Evolutionary conservation across 169 alveolate species (phyloP).

Genomic region (Cryptosporidium meleagridis): DNA sequence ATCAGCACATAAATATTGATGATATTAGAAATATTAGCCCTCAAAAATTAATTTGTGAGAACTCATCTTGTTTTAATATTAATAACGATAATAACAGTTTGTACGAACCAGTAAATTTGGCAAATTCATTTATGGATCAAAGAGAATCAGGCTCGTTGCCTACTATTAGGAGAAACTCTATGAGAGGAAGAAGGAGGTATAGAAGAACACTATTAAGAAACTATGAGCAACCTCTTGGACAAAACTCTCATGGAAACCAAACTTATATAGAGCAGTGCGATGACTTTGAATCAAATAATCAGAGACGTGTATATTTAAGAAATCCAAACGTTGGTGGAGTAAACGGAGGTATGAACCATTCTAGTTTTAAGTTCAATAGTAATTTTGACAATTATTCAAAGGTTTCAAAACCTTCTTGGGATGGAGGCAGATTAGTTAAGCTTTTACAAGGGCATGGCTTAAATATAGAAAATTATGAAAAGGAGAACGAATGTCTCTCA

Average conservation of each 20-base stretch:
- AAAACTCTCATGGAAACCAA: neutral
- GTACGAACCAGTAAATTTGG: neutral
- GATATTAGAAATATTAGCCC: neutral
- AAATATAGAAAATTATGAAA: constrained; percentile 51
- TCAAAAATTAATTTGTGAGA: neutral
- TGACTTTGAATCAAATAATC: constrained; percentile 2
- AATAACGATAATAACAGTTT: neutral
- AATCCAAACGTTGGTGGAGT: neutral
- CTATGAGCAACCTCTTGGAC: constrained; percentile 38
- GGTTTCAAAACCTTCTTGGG: constrained; percentile 72
- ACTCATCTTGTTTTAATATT: neutral
- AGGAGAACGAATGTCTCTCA: neutral
- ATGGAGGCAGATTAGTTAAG: constrained; percentile 70
- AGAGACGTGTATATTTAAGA: constrained; percentile 48
- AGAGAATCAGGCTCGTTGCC: constrained; percentile 17
- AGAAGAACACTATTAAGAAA: constrained; percentile 63
- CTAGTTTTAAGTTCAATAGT: constrained; percentile 15
- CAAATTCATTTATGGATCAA: constrained; percentile 8
- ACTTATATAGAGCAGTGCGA: neutral
- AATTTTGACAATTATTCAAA: constrained; percentile 20
- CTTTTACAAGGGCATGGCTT: constrained; percentile 73
- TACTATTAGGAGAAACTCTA: constrained; percentile 36
- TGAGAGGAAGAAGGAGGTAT: constrained; percentile 70
- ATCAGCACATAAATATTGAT: constrained; percentile 11
- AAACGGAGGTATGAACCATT: neutral